Evolutionary conservation across 495 filamentous ascomycete genomes (phyloP), one percentile per base, ranked within the genome.

Genomic region (Daldinia concentrica): DNA sequence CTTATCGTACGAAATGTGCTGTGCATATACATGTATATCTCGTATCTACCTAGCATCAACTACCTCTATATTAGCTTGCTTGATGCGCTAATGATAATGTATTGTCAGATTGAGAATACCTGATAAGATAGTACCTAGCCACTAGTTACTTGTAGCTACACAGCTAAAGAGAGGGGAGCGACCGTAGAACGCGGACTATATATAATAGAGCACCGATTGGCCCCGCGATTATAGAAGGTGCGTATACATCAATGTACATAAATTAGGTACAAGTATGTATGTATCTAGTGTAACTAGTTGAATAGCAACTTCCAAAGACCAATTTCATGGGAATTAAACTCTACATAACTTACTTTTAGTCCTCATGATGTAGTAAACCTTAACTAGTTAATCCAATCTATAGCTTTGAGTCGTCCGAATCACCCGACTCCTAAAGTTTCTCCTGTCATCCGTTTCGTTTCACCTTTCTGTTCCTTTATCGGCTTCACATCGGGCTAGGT

Each of bases 391-490:
- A 37, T 17, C 30, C 11, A 19, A 36, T 54, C 26, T 30, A 5
- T 30, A 54, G 15, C 26, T 30, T 9, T 26, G 6, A 54, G 14
- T 54, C 26, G 26, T 30, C 26, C 50, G 50, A 54, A 30, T 54
- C 26, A 30, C 27, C 27, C 50, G 50, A 54, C 50, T 19, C 54
- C 54, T 57, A 37, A 22, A 52, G 30, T 54, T 22, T 55, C 34
- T 60, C 37, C 57, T 43, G 54, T 57, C 54, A 57, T 37, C 54
- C 54, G 54, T 57, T 57, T 27, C 17, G 66, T 73, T 73, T 73
- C 71, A 73, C 12, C 15, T 65, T 32, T 65, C 39, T 37, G 54
- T 73, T 52, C 66, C 19, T 72, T 68, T 61, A 43, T 32, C 27
- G 45, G 66, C 66, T 69, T 51, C 66, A 66, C 64, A 24, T 36